A percentile compares a stretch with the other conserved stretches of the same genome.
Conservation (phyloP, 2,329 filamentous ascomycete genomes). For the Fusarium coffeatum region DNA sequence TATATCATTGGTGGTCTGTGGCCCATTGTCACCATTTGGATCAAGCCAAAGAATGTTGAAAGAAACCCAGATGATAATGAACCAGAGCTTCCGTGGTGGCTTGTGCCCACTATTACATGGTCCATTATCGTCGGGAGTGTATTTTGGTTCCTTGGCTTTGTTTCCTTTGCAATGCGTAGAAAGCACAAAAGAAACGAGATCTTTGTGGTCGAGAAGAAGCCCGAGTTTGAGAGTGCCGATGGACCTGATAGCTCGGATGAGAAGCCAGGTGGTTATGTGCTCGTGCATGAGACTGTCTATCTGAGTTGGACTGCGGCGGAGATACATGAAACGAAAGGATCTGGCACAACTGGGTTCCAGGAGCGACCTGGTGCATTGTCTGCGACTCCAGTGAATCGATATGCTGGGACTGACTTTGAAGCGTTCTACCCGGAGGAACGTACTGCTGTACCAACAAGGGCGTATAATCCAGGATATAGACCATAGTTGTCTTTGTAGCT, state of each 20-base stretch:
- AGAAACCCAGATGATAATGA: not conserved
- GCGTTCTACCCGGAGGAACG: slow-evolving; percentile 34
- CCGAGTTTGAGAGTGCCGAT: slow-evolving; percentile 50
- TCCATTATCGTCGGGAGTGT: slow-evolving; percentile 44
- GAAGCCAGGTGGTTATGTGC: slow-evolving; percentile 46
- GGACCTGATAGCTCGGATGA: slow-evolving; percentile 24
- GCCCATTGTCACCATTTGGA: slow-evolving; percentile 51
- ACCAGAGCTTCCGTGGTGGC: slow-evolving; percentile 44
- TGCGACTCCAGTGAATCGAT: slow-evolving; percentile 21
- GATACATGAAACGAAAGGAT: slow-evolving; percentile 34
- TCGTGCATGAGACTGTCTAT: slow-evolving; percentile 54
- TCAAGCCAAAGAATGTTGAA: slow-evolving; percentile 35
- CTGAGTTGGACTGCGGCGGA: slow-evolving; percentile 51
- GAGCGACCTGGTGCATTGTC: slow-evolving; percentile 7
- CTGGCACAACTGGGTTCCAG: slow-evolving; percentile 17
- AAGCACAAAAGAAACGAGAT: slow-evolving; percentile 48
- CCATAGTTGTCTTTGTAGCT: not conserved
- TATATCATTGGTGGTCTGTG: slow-evolving; percentile 50
- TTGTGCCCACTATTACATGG: slow-evolving; percentile 50
- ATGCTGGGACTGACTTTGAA: slow-evolving; percentile 46
- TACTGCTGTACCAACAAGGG: not conserved
- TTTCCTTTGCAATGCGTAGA: slow-evolving; percentile 46
- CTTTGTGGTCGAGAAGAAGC: slow-evolving; percentile 51
- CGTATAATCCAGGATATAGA: slow-evolving; percentile 35
- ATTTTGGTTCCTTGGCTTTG: slow-evolving; percentile 53